A percentile compares a stretch with the other conserved stretches of the same genome.
Evolutionary conservation across 768 basidiomycete genomes (phyloP).

Genomic region (Lactarius evosmus): DNA sequence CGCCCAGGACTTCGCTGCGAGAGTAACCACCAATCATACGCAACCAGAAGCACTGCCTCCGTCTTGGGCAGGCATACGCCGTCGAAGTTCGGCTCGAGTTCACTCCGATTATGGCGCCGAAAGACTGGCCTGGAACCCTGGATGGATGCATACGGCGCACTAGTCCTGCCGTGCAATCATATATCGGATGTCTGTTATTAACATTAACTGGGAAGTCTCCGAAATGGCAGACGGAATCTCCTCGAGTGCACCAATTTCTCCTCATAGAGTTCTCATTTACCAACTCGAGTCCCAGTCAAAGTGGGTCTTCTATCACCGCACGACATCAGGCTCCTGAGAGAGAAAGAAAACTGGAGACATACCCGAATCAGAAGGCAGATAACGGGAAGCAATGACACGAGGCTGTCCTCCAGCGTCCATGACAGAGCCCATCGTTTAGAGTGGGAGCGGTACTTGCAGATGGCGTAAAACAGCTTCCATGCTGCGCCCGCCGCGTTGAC

Average conservation of each 20-base stretch:
- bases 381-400: constrained; percentile 11
- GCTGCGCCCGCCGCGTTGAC: constrained; percentile 7
- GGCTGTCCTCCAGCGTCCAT: constrained; percentile 8
- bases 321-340: not conserved
- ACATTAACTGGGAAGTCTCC: constrained; percentile 16
- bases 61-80: constrained; percentile 7
- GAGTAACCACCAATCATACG: constrained; percentile 2
- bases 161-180: not conserved
- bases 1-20: not conserved
- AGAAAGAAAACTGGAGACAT: not conserved
- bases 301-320: constrained; percentile 24
- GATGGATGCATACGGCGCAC: not conserved
- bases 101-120: constrained; percentile 14
- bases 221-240: constrained; percentile 14
- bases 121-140: not conserved
- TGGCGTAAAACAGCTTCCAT: constrained; percentile 7
- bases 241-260: constrained; percentile 1
- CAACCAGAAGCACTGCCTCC: constrained; percentile 11
- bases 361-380: constrained; percentile 9
- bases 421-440: not conserved
- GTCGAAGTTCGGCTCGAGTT: constrained; percentile 13
- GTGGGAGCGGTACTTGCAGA: not conserved
- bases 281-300: constrained; percentile 1
- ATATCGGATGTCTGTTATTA: not conserved
- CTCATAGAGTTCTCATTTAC: constrained; percentile 9